A percentile compares a stretch with the other conserved stretches of the same genome.
Conservation (phyloP, 164 flowering plant genomes). For the Hamamelis virginiana region DNA sequence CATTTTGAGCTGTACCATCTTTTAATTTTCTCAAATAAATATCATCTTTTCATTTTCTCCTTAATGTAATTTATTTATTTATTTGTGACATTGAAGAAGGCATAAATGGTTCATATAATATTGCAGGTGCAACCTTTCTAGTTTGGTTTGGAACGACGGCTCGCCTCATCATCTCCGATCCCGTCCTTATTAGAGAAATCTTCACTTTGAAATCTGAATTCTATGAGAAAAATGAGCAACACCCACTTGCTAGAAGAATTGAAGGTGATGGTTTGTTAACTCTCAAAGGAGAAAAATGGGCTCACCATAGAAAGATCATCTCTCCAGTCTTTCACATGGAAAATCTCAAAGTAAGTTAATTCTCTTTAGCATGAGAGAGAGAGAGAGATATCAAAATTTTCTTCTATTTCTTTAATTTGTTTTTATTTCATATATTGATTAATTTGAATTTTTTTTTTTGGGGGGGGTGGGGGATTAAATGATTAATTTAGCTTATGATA, state of each 20-base stretch:
- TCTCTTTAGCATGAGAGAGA: no score
- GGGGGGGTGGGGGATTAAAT: no score
- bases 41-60: conserved; percentile 7
- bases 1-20: conserved; percentile 12
- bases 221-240: conserved; percentile 82
- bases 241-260: conserved; percentile 75
- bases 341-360: conserved; percentile 89
- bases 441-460: neutral
- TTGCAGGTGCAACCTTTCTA: conserved; percentile 79
- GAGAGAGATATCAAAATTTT: no score
- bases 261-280: conserved; percentile 91
- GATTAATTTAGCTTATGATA: conserved; percentile 46
- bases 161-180: conserved; percentile 83
- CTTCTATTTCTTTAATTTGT: no score
- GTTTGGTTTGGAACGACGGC: conserved; percentile 93
- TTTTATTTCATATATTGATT: neutral
- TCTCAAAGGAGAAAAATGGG: conserved; percentile 96
- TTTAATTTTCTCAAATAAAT: conserved; percentile 6
- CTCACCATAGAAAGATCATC: conserved; percentile 85
- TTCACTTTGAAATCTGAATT: conserved; percentile 67
- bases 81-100: no score
- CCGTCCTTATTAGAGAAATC: conserved; percentile 80
- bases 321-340: conserved; percentile 85
- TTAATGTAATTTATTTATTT: conserved; percentile 1
- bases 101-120: neutral